These are phyloP conservation scores for Kwoniella dejecticola DNA, from an alignment of 768 basidiomycete species.

Conservation along the genomic window DNA sequence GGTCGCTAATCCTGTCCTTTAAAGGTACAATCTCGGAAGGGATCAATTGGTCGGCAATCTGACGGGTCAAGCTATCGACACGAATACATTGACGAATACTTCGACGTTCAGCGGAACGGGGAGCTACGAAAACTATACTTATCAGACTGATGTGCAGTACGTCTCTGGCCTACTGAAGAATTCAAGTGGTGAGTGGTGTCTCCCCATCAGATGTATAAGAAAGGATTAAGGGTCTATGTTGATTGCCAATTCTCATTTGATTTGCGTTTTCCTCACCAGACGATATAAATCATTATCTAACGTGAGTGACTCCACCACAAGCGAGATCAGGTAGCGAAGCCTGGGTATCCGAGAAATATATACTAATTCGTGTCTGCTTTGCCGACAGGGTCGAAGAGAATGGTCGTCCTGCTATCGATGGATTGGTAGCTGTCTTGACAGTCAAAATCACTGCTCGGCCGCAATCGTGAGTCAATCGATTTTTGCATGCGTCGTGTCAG, in stretches of 20 bases:
- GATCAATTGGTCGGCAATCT: conserved; percentile 86
- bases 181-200: conserved; percentile 60
- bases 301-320: too few relatives aligned
- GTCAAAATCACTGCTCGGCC: conserved; percentile 63
- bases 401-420: conserved; percentile 65
- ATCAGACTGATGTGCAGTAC: conserved; percentile 70
- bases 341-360: background rate
- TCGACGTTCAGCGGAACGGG: conserved; percentile 68
- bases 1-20: conserved; percentile 20
- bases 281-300: conserved; percentile 56
- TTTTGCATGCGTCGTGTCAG: background rate
- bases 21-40: conserved; percentile 74
- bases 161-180: conserved; percentile 71
- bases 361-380: background rate
- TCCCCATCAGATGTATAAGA: too few relatives aligned
- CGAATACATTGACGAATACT: conserved; percentile 60
- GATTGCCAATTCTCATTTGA: background rate
- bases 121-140: conserved; percentile 69
- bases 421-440: conserved; percentile 75
- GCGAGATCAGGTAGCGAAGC: too few relatives aligned
- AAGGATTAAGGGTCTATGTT: too few relatives aligned
- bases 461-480: conserved; percentile 21
- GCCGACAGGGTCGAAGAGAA: conserved; percentile 38
- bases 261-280: conserved; percentile 20
- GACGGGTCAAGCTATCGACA: conserved; percentile 56